phyloP scores from a whole-genome alignment of 2,329 filamentous ascomycete species.

The Aureobasidium sp. region DNA sequence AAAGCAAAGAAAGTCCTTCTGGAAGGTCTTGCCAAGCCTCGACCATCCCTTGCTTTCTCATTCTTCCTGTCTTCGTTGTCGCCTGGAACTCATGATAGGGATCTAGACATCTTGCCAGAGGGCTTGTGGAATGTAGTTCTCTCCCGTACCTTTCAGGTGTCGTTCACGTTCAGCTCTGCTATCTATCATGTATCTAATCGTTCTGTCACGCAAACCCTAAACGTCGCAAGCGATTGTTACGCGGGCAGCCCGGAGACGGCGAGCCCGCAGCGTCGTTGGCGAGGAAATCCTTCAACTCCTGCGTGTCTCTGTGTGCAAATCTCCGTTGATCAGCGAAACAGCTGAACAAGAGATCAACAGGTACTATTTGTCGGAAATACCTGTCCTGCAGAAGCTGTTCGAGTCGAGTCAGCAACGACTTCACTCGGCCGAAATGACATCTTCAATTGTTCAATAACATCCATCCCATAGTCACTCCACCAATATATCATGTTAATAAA shows the following conservation, averaged over 20 bases:
- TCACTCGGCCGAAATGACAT: neutral
- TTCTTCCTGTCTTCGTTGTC: neutral
- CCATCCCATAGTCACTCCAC: neutral
- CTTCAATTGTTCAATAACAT: neutral
- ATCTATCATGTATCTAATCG: neutral
- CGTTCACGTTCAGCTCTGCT: neutral
- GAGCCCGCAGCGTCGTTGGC: constrained; percentile 5
- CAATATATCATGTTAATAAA: neutral
- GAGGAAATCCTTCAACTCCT: neutral
- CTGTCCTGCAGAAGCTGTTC: neutral
- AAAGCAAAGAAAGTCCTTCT: neutral
- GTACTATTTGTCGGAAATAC: neutral
- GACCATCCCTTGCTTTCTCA: neutral
- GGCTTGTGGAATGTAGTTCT: neutral
- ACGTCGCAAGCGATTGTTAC: neutral
- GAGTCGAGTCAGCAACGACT: neutral
- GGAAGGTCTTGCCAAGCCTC: neutral
- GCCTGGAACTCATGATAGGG: neutral
- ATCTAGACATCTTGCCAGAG: neutral
- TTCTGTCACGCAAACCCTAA: constrained; percentile 1
- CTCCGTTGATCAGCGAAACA: neutral
- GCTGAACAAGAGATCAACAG: neutral
- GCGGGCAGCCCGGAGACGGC: neutral
- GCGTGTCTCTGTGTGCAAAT: constrained; percentile 9
- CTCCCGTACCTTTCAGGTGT: neutral